Evolutionary conservation across 805 yeast species (phyloP), one percentile per base, ranked within the genome.

Genomic region (Brettanomyces anomalus): DNA sequence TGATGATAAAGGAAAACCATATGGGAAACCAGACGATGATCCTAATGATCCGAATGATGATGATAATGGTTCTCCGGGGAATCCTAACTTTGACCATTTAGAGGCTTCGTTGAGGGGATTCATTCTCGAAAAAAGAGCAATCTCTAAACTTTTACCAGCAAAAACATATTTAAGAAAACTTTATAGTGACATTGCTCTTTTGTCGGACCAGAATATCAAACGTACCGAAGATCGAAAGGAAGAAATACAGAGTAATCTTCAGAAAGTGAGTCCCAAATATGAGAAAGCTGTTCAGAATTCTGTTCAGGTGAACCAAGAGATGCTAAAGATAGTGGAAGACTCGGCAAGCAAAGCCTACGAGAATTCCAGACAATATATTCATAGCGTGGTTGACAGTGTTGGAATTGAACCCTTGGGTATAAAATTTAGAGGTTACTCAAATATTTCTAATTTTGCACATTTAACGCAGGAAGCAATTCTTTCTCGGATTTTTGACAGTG

Each of bases 121-220:
- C 60, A 80, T 93, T 4, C 69, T 93, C 18, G 95, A 90, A 50
- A 93, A 89, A 54, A 74, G 98, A 54, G 79, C 96, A 0, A 61
- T 84, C 10, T 88, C 97, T 0, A 93, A 93, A 58, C 67, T 93
- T 13, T 73, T 86, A 31, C 99, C 99, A 0, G 97, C 96, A 0
- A 87, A 88, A 56, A 89, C 81, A n/a, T 93, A 84, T 53, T 64
- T 90, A 24, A 47, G 70, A 16, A 90, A 88, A 53, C 56, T 89
- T 11, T 71, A 85, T 35, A 60, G 60, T 18, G 99, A 93, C 54
- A 55, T 90, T 34, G 65, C 66, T 40, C 62, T 65, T 1, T 66
- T 93, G 17, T 72, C 94, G 0, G 62, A 68, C 8, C 62, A 75
- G n/a, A 93, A 89, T 57, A 70, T 77, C 40, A 61, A 68, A n/a